These are phyloP conservation scores for Mycena sp. DNA, from an alignment of 1,284 basidiomycete species.

Conservation along the genomic window DNA sequence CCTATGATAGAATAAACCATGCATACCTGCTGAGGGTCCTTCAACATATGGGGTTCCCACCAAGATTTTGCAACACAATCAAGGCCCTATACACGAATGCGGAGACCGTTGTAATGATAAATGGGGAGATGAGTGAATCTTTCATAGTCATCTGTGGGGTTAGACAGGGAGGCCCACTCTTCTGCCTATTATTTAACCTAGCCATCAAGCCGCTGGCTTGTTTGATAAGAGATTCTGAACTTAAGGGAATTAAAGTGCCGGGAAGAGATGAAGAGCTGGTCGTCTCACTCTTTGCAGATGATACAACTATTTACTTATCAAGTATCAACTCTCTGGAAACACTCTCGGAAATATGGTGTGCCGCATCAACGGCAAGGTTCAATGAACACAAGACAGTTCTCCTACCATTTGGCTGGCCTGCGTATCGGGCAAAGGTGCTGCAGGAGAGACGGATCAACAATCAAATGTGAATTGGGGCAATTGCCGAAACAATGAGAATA, in stretches of 20 bases:
- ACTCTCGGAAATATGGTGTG: constrained; percentile 3
- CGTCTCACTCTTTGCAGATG: constrained; percentile 12
- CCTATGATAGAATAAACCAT: constrained; percentile 18
- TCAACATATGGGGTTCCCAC: constrained; percentile 20
- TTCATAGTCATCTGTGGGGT: constrained; percentile 22
- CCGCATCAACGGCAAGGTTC: constrained; percentile 2
- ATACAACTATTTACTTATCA: constrained; percentile 19
- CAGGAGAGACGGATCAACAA: constrained; percentile 16
- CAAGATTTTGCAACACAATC: constrained; percentile 22
- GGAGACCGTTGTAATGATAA: constrained; percentile 28
- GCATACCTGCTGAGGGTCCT: constrained; percentile 24
- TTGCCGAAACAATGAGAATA: constrained; percentile 26
- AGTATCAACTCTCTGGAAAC: background rate
- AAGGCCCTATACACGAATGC: constrained; percentile 34
- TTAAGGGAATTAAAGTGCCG: constrained; percentile 7
- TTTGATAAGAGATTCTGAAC: background rate
- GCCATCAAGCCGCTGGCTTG: background rate
- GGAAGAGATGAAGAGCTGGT: background rate
- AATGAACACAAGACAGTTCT: constrained; percentile 25
- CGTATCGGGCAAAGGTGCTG: constrained; percentile 6
- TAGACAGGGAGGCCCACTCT: constrained; percentile 17
- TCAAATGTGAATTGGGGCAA: background rate
- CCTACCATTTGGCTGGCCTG: constrained; percentile 27
- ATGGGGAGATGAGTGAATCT: constrained; percentile 23
- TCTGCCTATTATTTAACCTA: constrained; percentile 9